Conservation (phyloP, 352 stramenopile species). For the Blastocystis sp. region DNA sequence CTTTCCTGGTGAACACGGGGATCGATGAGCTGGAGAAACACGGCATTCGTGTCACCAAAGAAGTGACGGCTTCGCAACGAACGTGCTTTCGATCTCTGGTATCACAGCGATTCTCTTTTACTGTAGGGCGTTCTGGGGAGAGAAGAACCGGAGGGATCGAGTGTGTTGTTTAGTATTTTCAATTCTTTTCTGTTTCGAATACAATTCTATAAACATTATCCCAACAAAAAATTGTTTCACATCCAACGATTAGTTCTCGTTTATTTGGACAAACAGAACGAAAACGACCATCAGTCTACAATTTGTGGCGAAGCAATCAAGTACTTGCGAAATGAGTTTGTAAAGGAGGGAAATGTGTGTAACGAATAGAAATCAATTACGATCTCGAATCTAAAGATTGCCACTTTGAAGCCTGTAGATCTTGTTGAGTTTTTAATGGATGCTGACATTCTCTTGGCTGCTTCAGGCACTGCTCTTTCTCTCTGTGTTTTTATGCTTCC, state of each 20-base stretch:
- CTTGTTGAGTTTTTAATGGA: background rate
- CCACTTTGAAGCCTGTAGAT: background rate
- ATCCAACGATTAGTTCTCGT: background rate
- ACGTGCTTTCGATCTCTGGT: background rate
- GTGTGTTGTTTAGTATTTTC: background rate
- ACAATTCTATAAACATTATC: background rate
- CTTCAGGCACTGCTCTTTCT: background rate
- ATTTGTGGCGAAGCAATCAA: background rate
- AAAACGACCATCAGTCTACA: background rate
- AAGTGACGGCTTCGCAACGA: background rate
- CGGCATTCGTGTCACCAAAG: background rate
- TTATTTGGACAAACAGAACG: background rate
- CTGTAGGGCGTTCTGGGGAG: background rate
- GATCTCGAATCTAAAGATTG: no score
- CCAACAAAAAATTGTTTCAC: background rate
- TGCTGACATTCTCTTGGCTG: constrained; percentile 15
- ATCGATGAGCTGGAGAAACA: background rate
- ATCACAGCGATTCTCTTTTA: background rate
- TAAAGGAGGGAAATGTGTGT: background rate
- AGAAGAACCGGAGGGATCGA: background rate
- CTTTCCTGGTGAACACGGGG: background rate
- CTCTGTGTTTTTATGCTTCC: background rate
- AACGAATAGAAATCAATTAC: background rate
- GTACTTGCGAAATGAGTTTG: background rate
- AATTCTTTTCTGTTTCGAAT: background rate